A percentile compares a stretch with the other conserved stretches of the same genome.
Evolutionary conservation across 169 alveolate species (phyloP).

Genomic region (Besnoitia besnoiti): DNA sequence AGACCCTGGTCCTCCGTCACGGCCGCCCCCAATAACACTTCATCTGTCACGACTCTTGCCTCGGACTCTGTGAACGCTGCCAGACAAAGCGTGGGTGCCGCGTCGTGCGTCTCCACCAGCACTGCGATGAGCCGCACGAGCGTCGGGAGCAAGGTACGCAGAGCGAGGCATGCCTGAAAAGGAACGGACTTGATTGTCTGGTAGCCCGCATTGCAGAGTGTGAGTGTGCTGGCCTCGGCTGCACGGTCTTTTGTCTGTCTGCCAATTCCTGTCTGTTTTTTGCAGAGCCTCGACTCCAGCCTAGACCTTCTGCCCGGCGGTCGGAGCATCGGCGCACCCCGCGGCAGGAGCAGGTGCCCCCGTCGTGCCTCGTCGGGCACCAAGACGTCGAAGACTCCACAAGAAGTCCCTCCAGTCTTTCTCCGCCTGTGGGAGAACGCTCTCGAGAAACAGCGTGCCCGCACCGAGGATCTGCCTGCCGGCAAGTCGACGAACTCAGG

Average conservation of each 20-base stretch:
- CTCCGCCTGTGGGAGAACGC: neutral
- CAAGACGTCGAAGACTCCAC: neutral
- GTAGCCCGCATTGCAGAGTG: too few relatives aligned
- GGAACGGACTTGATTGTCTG: too few relatives aligned
- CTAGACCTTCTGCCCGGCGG: neutral
- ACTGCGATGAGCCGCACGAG: neutral
- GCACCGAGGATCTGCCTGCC: neutral
- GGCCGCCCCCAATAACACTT: too few relatives aligned
- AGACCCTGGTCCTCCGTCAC: neutral
- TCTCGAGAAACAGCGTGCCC: neutral
- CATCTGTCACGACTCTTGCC: too few relatives aligned
- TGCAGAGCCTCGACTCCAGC: neutral
- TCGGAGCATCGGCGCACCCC: neutral
- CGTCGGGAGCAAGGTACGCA: neutral
- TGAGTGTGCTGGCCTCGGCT: too few relatives aligned
- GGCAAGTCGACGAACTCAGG: neutral
- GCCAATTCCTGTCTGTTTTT: too few relatives aligned
- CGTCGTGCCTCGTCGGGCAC: neutral
- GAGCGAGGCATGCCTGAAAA: too few relatives aligned
- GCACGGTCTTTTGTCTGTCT: too few relatives aligned
- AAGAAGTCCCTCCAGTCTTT: neutral
- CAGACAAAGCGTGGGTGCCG: neutral
- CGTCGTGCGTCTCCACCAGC: neutral
- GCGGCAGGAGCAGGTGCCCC: neutral
- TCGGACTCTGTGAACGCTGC: too few relatives aligned